Base-by-base conservation (phyloP, 306 rosid species). In the Urtica urens region DNA sequence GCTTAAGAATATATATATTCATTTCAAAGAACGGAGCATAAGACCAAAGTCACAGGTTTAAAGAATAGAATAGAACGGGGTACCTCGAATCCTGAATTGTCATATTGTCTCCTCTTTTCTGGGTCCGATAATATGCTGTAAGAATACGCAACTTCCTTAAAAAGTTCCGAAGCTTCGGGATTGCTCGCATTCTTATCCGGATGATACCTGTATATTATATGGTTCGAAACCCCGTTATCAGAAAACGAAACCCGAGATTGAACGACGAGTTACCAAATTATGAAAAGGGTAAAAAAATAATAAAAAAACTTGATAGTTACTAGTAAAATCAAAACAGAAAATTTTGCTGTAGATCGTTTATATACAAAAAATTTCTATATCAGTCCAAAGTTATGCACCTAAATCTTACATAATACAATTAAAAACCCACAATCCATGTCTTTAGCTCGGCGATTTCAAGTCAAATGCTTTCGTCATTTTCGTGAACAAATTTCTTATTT, bases 41-140 rank as follows among this genome's bases (percentile, higher is more conserved):
- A 56, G 7, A 5, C 43, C 1, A 39, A 15, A n/a, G n/a, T n/a
- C n/a, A n/a, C 16, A 29, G 35, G 52, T 7, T 1, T 45, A 54
- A 39, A 24, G 5, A 17, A 49, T 7, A 12, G 25, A 3, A 6
- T 11, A 45, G 16, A 38, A 52, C 52, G 65, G 12, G 41, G 47
- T 27, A 92, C 99, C 99, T 92, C 96, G 57, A 85, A 92, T 29
- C 99, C 99, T 20, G 94, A 82, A 65, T 65, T 92, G 62, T 92
- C 99, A 58, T 79, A 92, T 61, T 85, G 96, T 72, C 87, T 77
- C 71, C 92, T 92, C 80, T 85, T 92, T 79, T 85, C 96, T 19
- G 96, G 94, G 65, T 92, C 99, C 9, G 99, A 85, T 68, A 92
- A 76, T 66, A 92, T 92, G 76, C 74, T 77, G 62, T 85, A 92